These are phyloP conservation scores for Piper longum DNA, from an alignment of 164 flowering plant species.

Conservation along the genomic window DNA sequence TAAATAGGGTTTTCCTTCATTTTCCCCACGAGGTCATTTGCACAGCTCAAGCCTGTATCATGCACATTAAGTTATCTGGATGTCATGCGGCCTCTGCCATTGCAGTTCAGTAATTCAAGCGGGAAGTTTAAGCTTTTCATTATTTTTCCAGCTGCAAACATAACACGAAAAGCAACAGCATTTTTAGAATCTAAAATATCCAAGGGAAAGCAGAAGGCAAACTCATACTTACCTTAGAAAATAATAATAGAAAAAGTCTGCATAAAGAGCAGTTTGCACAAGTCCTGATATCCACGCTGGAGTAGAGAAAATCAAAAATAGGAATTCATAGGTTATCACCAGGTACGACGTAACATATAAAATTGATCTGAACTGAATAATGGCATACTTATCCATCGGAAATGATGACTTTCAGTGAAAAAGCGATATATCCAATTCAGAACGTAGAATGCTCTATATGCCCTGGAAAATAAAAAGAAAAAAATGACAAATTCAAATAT, in stretches of 20 bases:
- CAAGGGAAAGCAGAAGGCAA: background rate
- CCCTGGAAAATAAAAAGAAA: constrained; percentile 29
- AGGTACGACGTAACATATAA: background rate
- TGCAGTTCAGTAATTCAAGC: constrained; percentile 21
- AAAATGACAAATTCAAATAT: background rate
- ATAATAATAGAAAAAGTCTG: constrained; percentile 76
- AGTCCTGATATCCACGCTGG: constrained; percentile 66
- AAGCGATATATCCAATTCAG: constrained; percentile 88
- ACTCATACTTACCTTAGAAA: constrained; percentile 30
- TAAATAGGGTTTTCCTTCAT: background rate
- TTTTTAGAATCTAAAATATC: background rate
- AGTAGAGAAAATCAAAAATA: background rate
- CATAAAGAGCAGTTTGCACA: constrained; percentile 69
- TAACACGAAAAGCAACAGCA: background rate
- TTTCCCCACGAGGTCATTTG: background rate
- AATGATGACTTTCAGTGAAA: constrained; percentile 46
- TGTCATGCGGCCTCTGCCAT: background rate
- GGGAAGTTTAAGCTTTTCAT: constrained; percentile 52
- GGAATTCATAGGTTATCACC: background rate
- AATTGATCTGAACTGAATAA: background rate
- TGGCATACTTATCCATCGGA: constrained; percentile 62
- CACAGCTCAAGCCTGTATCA: background rate
- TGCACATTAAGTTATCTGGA: background rate
- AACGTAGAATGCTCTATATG: constrained; percentile 73
- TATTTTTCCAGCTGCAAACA: constrained; percentile 62